Percentiles rank a stretch among this genome's conserved stretches.
phyloP scores from a whole-genome alignment of 2,329 filamentous ascomycete species.

The Fusarium compactum region DNA sequence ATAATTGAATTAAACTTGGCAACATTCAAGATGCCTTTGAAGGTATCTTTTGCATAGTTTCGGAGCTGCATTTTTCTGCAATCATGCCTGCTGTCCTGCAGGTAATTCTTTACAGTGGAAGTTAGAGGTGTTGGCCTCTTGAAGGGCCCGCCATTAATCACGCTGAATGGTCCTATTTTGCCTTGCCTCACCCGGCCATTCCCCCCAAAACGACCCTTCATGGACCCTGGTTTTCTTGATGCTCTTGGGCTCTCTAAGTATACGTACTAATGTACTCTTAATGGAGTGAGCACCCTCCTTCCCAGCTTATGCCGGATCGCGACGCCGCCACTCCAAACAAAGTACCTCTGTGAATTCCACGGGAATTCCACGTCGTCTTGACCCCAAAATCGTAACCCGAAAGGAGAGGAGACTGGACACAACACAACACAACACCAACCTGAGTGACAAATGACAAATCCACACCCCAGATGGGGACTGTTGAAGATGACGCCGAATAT shows the following conservation, averaged over 20 bases:
- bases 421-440: conserved; percentile 1
- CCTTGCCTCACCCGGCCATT: conserved; percentile 27
- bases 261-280: background rate
- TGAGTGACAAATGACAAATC: conserved; percentile 30
- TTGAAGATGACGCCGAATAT: conserved; percentile 35
- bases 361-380: conserved; percentile 37
- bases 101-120: background rate
- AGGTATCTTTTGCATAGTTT: background rate
- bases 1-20: conserved; percentile 2
- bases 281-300: conserved; percentile 2
- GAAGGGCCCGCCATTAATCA: background rate
- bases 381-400: conserved; percentile 37
- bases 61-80: background rate
- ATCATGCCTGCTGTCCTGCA: background rate
- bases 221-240: conserved; percentile 33
- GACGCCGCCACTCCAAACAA: conserved; percentile 30
- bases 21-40: background rate
- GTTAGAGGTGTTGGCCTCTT: background rate
- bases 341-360: conserved; percentile 22
- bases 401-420: conserved; percentile 6
- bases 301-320: conserved; percentile 20
- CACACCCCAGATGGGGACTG: conserved; percentile 29
- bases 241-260: background rate
- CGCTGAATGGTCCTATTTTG: background rate
- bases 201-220: conserved; percentile 22